Conservation (phyloP, 1,284 basidiomycete genomes). For the Irpex sp. region DNA sequence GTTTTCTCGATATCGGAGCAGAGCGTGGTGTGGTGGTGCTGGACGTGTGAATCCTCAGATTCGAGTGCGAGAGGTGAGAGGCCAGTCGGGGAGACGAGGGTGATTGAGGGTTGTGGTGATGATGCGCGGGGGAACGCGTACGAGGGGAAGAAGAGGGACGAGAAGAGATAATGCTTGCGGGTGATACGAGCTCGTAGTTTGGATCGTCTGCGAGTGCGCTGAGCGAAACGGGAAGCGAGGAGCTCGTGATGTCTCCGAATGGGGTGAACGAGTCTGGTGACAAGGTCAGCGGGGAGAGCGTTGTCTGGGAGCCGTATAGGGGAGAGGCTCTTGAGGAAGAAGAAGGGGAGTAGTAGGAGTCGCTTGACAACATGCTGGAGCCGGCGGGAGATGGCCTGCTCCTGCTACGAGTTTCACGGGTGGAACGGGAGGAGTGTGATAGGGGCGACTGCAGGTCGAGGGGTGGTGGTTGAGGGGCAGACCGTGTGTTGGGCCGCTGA, state of each 20-base stretch:
- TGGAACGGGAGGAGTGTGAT: neutral
- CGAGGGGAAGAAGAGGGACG: constrained; percentile 4
- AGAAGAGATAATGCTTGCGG: neutral
- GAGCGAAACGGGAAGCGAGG: constrained; percentile 8
- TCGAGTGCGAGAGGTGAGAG: neutral
- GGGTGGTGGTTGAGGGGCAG: constrained; percentile 6
- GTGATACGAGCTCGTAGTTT: constrained; percentile 5
- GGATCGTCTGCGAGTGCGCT: constrained; percentile 4
- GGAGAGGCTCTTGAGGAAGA: neutral
- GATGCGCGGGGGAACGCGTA: neutral
- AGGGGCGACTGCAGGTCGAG: constrained; percentile 6
- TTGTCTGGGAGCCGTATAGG: constrained; percentile 2
- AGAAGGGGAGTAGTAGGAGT: constrained; percentile 4
- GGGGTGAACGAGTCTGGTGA: constrained; percentile 3
- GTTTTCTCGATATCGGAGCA: constrained; percentile 21
- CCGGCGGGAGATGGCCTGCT: constrained; percentile 1
- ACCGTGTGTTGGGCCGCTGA: constrained; percentile 10
- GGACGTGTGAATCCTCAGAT: constrained; percentile 10
- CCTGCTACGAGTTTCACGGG: neutral
- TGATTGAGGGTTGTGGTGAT: neutral
- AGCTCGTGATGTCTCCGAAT: constrained; percentile 1
- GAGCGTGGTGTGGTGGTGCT: constrained; percentile 11
- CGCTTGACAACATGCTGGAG: constrained; percentile 1
- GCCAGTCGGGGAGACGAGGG: neutral
- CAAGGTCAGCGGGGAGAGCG: constrained; percentile 2